Base-by-base conservation (phyloP, 78 protist genomes). In the Pelomyxa schiedti region DNA sequence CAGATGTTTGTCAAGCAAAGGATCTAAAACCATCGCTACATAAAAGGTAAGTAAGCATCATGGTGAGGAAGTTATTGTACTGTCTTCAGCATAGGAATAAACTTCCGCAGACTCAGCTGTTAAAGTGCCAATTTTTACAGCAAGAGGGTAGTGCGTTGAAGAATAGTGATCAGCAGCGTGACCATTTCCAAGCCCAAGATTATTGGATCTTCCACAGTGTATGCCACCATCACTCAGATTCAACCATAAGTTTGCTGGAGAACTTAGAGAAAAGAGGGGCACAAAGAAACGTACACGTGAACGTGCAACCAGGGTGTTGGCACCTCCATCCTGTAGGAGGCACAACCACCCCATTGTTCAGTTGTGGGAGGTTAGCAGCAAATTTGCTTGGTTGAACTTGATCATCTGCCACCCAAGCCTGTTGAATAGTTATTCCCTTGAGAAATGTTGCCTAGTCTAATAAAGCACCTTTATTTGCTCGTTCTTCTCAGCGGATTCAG, bases 71-170 rank as follows among this genome's bases (percentile, higher is more conserved):
- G 22, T 67, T 24, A 67, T 22, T 67, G 35, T 29, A 67, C 63
- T 24, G 22, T 66, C 41, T n/a, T 26, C 8, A 8, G 58, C 77
- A 63, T 92, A 92, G 52, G 74, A 74, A 80, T 73, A 90, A 1
- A 89, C 90, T 42, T 93, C 96, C 0, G 86, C 85, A 22, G 42
- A 42, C 28, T 89, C 88, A 30, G 94, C 75, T 0, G 94, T 87
- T 75, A 96, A 92, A 7, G 98, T 95, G 28, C 99, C 99, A 8
- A 96, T 72, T 84, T 96, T 96, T 30, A 95, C 96, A 0, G 86
- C 95, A 35, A 96, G 76, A 6, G 95, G 95, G 72, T 82, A 42
- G 39, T n/a, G 42, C 9, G 95, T 88, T 73, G 26, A 42, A 38
- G 74, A 36, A 77, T 72, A 96, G 79, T 95, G 96, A 8, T 78